Conservation (phyloP, 164 flowering plant genomes). For the Aristolochia californica region DNA sequence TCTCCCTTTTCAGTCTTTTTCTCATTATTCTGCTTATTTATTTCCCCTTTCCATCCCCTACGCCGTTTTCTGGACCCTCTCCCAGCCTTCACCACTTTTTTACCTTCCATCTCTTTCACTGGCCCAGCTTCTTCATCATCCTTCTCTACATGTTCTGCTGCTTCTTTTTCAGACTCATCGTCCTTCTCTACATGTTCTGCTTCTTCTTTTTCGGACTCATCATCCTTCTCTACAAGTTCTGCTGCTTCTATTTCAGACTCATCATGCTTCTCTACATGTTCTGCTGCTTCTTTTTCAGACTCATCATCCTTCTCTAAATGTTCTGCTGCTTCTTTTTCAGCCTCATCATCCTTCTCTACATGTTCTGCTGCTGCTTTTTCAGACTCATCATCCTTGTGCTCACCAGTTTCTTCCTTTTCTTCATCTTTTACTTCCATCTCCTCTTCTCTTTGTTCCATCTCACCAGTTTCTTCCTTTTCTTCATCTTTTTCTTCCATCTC, state of each 20-base stretch:
- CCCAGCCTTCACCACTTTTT: neutral
- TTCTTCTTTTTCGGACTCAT: neutral
- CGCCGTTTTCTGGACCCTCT: neutral
- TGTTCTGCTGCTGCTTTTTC: too few species aligned
- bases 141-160: neutral
- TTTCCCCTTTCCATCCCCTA: neutral
- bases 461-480: slow-evolving; percentile 7
- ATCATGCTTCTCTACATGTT: neutral
- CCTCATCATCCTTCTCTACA: neutral
- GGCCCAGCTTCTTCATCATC: neutral
- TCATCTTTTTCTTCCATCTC: slow-evolving; percentile 3
- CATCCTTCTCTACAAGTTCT: neutral
- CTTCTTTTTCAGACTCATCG: neutral
- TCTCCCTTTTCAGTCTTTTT: neutral
- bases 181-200: neutral
- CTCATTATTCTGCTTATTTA: neutral
- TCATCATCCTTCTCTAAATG: neutral
- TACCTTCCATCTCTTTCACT: too few species aligned
- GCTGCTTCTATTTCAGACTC: too few species aligned
- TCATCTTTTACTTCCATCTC: neutral
- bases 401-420: neutral
- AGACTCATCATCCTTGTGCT: slow-evolving; percentile 1
- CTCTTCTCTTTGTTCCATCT: slow-evolving; percentile 1
- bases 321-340: neutral
- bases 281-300: neutral